Evolutionary conservation across 768 basidiomycete genomes (phyloP).

Genomic region (Cyclocybe cylindracea): DNA sequence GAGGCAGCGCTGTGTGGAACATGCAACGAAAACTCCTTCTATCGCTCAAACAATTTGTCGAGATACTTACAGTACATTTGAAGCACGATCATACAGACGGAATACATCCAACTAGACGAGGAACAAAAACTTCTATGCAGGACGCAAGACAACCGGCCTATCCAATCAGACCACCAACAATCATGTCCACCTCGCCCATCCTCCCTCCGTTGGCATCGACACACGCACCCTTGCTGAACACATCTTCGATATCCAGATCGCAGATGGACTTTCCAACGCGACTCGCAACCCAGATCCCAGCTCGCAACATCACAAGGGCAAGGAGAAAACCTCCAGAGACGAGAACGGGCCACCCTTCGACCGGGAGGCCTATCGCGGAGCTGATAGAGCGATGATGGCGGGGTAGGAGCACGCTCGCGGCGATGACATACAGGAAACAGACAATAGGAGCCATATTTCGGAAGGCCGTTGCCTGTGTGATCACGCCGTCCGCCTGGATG

Average conservation of each 20-base stretch:
- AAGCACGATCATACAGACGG: no score
- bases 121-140: not conserved
- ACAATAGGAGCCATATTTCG: slow-evolving; percentile 5
- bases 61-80: no score
- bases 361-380: not conserved
- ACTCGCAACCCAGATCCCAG: slow-evolving; percentile 12
- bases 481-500: not conserved
- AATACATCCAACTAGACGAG: no score
- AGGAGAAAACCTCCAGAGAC: slow-evolving; percentile 2
- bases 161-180: slow-evolving; percentile 11
- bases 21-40: no score
- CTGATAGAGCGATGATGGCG: not conserved
- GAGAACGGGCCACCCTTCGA: not conserved
- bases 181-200: slow-evolving; percentile 16
- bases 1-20: no score
- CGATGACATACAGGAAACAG: slow-evolving; percentile 10
- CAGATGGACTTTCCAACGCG: slow-evolving; percentile 12
- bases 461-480: slow-evolving; percentile 10
- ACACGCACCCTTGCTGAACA: slow-evolving; percentile 12
- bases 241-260: slow-evolving; percentile 13
- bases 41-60: no score
- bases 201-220: slow-evolving; percentile 14
- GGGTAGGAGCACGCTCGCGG: slow-evolving; percentile 6
- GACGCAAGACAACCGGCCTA: not conserved
- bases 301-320: slow-evolving; percentile 7